phyloP scores from a whole-genome alignment of 2,329 filamentous ascomycete genomes.

The Beauveria brongniartii region DNA sequence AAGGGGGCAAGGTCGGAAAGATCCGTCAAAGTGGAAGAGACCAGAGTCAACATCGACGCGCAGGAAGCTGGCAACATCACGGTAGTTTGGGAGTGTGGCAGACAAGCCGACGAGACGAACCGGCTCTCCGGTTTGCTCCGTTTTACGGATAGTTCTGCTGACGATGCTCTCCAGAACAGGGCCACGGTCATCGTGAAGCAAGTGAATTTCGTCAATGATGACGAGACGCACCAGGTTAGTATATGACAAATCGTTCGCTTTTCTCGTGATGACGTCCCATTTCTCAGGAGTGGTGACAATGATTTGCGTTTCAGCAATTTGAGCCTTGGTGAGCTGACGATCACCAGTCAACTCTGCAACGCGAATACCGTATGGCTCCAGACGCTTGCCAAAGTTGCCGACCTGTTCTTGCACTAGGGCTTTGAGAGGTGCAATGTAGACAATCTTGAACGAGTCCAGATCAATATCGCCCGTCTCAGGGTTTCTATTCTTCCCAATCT shows the following conservation, averaged over 20 bases:
- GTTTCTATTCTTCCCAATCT: constrained; percentile 92
- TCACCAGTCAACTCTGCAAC: constrained; percentile 97
- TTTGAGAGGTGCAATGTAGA: constrained; percentile 94
- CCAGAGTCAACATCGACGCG: constrained; percentile 79
- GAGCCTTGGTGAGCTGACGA: constrained; percentile 94
- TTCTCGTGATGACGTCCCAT: constrained; percentile 98
- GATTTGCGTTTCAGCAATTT: constrained; percentile 95
- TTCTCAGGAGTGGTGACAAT: constrained; percentile 99
- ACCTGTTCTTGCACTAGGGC: constrained; percentile 96
- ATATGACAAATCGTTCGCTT: constrained; percentile 93
- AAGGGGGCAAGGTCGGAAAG: constrained; percentile 85
- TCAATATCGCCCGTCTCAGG: constrained; percentile 87
- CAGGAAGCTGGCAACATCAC: constrained; percentile 90
- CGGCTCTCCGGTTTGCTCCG: constrained; percentile 87
- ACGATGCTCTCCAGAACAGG: constrained; percentile 97
- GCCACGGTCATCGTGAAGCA: constrained; percentile 94
- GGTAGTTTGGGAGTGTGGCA: constrained; percentile 92
- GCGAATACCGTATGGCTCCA: constrained; percentile 83
- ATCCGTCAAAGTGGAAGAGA: constrained; percentile 93
- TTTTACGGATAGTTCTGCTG: constrained; percentile 83
- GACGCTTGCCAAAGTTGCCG: constrained; percentile 87
- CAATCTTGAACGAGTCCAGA: constrained; percentile 94
- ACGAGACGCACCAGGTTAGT: constrained; percentile 94
- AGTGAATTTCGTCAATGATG: constrained; percentile 96
- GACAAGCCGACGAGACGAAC: constrained; percentile 89